Conservation (phyloP, 176 grass and related monocot genomes). For the Oryza glumipatula region DNA sequence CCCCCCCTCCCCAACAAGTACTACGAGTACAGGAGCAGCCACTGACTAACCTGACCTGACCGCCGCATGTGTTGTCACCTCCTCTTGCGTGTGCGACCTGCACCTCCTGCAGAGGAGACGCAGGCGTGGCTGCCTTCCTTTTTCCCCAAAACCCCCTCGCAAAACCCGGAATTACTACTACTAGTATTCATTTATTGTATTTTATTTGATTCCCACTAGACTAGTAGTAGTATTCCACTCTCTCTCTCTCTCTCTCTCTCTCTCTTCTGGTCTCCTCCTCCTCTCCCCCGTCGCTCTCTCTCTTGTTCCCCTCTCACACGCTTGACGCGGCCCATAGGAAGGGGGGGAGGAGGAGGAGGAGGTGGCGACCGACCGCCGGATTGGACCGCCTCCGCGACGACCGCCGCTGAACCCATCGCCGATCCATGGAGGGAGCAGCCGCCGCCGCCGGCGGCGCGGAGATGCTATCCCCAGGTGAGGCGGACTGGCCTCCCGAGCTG, state of each 20-base stretch:
- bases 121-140: not conserved
- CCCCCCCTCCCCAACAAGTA: no score
- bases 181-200: not conserved
- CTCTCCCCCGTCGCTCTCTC: not conserved
- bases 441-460: not conserved
- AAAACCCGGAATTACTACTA: not conserved
- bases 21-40: no score
- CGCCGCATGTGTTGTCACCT: not conserved
- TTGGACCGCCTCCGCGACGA: slow-evolving; percentile 16
- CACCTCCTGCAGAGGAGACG: no score
- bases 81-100: not conserved
- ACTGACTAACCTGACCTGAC: no score
- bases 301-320: not conserved
- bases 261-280: not conserved
- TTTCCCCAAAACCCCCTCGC: slow-evolving; percentile 23
- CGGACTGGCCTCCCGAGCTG: slow-evolving; percentile 32
- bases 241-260: not conserved
- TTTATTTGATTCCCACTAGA: no score
- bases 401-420: slow-evolving; percentile 6
- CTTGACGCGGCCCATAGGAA: slow-evolving; percentile 19
- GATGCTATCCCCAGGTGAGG: not conserved
- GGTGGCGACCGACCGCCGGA: not conserved
- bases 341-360: not conserved
- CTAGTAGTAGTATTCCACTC: no score
- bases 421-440: slow-evolving; percentile 39